Base-by-base conservation (phyloP, 768 basidiomycete genomes). In the Rhodotorula toruloides region DNA sequence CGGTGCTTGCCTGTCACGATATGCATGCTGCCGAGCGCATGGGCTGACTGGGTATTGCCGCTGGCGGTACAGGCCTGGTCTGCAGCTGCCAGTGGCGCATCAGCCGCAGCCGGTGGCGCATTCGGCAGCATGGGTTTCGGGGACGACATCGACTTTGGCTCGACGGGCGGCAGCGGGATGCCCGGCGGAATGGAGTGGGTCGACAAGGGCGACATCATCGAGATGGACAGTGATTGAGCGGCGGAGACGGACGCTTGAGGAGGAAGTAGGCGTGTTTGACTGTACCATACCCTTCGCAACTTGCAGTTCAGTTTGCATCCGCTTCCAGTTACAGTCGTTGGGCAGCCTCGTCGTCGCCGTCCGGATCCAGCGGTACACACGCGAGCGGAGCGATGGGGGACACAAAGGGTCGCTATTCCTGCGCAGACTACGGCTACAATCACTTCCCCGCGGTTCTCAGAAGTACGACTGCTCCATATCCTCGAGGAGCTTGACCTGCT, bases 1-100 rank as follows among this genome's bases (percentile, higher is more conserved):
- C 54, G 79, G 2, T 22, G 31, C 22, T 50, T 27, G 32, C 22
- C 39, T n/a, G 25, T 7, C 29, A n/a, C n/a, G n/a, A n/a, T n/a
- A n/a, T 21, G 16, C 17, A 21, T 11, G 8, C 31, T 49, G 22
- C 32, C n/a, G 11, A 25, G n/a, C n/a, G 25, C n/a, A 27, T 16
- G 32, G n/a, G 16, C 13, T 36, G 25, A n/a, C 10, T 19, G 40
- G 10, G 40, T 40, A 11, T 40, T 11, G 12, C 12, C 40, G 10
- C 40, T 10, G 40, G 13, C 4, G 32, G 22, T 37, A 13, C 34
- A 27, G 49, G 29, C 49, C 49, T 34, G n/a, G 6, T 37, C 22
- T 9, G 13, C 31, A 36, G 52, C 52, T 25, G 31, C 31, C 25
- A 3, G 3, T 22, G 52, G 31, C 25, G 32, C 52, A 8, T 19